Percentiles rank a stretch among this genome's conserved stretches.
Conservation (phyloP, 345 rosid species). For the Hibiscus trionum region DNA sequence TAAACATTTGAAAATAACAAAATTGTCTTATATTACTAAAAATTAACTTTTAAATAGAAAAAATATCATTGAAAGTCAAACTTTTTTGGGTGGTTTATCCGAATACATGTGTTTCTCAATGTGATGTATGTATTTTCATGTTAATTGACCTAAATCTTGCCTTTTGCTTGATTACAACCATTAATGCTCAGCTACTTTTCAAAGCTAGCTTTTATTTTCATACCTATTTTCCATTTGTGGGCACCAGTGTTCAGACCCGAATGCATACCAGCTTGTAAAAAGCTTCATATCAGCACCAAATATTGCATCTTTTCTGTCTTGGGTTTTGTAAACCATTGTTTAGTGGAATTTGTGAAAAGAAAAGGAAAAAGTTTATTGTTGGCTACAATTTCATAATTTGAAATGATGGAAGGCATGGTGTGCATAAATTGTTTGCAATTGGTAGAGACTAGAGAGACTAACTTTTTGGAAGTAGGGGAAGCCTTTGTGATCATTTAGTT, state of each 20-base stretch:
- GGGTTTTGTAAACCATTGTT: too few species aligned
- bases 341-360: too few species aligned
- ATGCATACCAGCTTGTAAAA: too few species aligned
- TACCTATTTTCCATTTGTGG: background rate
- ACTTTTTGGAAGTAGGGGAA: too few species aligned
- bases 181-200: background rate
- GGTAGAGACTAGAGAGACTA: too few species aligned
- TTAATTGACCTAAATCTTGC: background rate
- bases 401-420: too few species aligned
- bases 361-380: too few species aligned
- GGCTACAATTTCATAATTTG: too few species aligned
- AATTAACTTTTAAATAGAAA: background rate
- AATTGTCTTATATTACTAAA: background rate
- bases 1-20: background rate
- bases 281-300: background rate
- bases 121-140: background rate
- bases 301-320: background rate
- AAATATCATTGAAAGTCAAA: background rate
- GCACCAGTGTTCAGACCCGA: background rate
- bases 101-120: too few species aligned
- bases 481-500: too few species aligned
- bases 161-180: background rate
- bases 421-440: too few species aligned
- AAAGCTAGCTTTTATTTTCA: background rate
- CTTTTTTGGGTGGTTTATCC: background rate